These are phyloP conservation scores for Mayamaea pseudoterrestris DNA, from an alignment of 108 stramenopile species.

Conservation along the genomic window DNA sequence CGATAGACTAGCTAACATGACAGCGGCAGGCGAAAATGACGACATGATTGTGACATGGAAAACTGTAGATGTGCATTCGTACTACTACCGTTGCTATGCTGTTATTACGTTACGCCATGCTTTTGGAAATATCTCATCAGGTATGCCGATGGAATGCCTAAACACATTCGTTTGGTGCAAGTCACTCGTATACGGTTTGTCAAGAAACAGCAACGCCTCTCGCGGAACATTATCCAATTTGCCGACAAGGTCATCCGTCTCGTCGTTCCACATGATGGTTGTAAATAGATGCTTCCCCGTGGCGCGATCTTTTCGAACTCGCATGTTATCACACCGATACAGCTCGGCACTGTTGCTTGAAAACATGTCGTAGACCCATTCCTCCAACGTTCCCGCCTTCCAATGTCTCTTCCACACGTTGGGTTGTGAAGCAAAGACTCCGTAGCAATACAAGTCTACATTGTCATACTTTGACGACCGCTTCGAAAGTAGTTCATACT, in stretches of 20 bases:
- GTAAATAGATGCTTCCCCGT: conserved; percentile 1
- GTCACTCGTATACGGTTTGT: conserved; percentile 28
- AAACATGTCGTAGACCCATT: not conserved
- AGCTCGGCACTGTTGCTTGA: not conserved
- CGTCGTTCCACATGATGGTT: not conserved
- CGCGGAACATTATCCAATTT: conserved; percentile 20
- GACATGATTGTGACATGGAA: too few species aligned
- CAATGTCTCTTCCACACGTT: too few species aligned
- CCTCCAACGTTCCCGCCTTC: too few species aligned
- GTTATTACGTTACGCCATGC: conserved; percentile 27
- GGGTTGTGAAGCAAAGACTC: too few species aligned
- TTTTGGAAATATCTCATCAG: conserved; percentile 39
- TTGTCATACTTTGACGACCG: conserved; percentile 15
- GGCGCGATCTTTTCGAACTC: not conserved
- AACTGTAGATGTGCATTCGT: too few species aligned
- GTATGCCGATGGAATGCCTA: conserved; percentile 33
- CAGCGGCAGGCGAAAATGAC: too few species aligned
- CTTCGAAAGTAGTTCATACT: conserved; percentile 36
- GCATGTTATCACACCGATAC: conserved; percentile 5
- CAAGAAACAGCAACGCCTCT: conserved; percentile 23
- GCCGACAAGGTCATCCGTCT: too few species aligned
- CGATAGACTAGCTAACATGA: too few species aligned
- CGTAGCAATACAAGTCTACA: conserved; percentile 3
- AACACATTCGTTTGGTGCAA: conserved; percentile 26
- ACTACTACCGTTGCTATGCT: too few species aligned